Percentiles rank a stretch among this genome's conserved stretches.
Conservation (phyloP, 2,329 filamentous ascomycete species). For the Purpureocillium takamizusanense region DNA sequence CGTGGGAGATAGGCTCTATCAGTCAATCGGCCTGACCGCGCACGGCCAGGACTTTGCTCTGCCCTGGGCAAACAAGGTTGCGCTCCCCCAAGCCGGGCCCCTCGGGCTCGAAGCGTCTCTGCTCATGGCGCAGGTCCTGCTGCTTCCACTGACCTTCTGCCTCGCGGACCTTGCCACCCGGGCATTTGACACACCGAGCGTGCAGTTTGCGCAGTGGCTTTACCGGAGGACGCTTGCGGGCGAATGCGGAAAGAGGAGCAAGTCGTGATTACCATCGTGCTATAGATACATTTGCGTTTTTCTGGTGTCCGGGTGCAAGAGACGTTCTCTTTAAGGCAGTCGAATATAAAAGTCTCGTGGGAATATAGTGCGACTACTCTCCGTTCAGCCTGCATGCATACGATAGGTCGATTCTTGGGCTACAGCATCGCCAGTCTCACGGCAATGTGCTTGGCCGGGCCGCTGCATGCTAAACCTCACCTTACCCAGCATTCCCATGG, state of each 20-base stretch:
- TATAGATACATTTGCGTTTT: no score
- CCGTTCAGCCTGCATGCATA: no score
- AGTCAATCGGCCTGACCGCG: conserved; percentile 46
- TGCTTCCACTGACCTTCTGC: conserved; percentile 51
- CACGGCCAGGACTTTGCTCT: conserved; percentile 41
- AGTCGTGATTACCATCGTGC: no score
- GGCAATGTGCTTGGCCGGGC: no score
- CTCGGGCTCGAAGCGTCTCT: conserved; percentile 53
- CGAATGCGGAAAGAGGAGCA: conserved; percentile 9
- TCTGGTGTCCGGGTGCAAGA: no score
- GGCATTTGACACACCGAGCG: conserved; percentile 51
- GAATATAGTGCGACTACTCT: no score
- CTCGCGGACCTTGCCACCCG: conserved; percentile 47
- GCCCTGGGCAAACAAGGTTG: conserved; percentile 47
- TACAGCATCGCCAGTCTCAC: no score
- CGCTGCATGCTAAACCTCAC: no score
- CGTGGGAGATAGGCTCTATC: conserved; percentile 55
- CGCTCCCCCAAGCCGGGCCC: conserved; percentile 45
- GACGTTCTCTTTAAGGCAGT: no score
- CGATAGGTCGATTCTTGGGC: no score
- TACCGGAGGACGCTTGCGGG: conserved; percentile 36
- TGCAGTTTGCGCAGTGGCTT: conserved; percentile 48
- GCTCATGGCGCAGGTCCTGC: conserved; percentile 47
- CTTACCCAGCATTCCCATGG: no score
- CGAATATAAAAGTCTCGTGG: no score